These are phyloP conservation scores for Anthostomella pinea DNA, from an alignment of 2,329 filamentous ascomycete genomes.

Conservation along the genomic window DNA sequence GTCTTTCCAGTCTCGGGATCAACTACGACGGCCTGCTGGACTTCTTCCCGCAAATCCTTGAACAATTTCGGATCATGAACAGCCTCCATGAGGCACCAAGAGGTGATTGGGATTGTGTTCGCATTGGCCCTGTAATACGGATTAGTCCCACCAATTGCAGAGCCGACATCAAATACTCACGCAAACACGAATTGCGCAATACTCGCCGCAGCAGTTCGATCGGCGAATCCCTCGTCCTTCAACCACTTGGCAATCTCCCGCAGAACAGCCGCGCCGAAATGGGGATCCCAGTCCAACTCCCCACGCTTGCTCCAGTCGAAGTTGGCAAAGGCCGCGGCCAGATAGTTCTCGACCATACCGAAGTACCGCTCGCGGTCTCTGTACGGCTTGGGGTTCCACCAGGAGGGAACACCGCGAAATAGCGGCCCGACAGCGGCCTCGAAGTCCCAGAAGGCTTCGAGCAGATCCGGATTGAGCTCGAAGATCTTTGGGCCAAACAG, in stretches of 20 bases:
- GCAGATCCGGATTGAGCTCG: constrained; percentile 23
- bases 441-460: constrained; percentile 26
- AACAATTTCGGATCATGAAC: constrained; percentile 22
- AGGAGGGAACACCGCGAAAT: constrained; percentile 21
- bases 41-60: constrained; percentile 20
- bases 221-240: constrained; percentile 14
- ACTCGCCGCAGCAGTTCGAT: constrained; percentile 2
- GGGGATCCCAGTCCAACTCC: constrained; percentile 28
- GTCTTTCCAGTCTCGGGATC: constrained; percentile 12
- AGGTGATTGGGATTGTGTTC: constrained; percentile 29
- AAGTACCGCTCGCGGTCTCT: constrained; percentile 15
- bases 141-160: no score
- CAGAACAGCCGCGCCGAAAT: constrained; percentile 23
- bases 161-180: constrained; percentile 6
- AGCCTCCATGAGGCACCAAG: constrained; percentile 30
- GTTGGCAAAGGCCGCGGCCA: constrained; percentile 10
- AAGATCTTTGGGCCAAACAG: constrained; percentile 24
- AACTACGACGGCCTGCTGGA: constrained; percentile 3
- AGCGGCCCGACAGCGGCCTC: constrained; percentile 20
- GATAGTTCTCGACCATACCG: constrained; percentile 8
- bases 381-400: constrained; percentile 17
- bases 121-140: constrained; percentile 28
- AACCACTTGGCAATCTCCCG: constrained; percentile 21
- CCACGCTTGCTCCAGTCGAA: constrained; percentile 18
- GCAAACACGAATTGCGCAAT: constrained; percentile 5